Conservation (phyloP, 2,329 filamentous ascomycete genomes). For the Aspergillus sp. region DNA sequence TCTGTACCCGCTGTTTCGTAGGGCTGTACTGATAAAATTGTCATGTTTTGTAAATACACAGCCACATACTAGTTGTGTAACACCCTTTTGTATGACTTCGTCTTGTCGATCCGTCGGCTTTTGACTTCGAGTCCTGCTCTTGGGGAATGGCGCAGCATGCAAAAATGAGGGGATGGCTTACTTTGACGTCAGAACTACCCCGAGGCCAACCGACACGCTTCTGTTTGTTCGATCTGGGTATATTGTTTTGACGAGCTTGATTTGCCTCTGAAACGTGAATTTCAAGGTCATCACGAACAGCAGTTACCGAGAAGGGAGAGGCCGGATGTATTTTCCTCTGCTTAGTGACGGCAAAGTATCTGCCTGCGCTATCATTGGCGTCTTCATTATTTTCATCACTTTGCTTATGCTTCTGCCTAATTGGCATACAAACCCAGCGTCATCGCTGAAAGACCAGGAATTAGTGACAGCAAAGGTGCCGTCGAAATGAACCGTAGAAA, state of each 20-base stretch:
- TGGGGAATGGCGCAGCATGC: slow-evolving; percentile 1
- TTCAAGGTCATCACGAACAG: neutral
- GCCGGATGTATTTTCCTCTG: too few relatives aligned
- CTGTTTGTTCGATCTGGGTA: neutral
- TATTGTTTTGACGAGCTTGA: neutral
- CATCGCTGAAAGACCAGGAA: neutral
- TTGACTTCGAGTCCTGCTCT: neutral
- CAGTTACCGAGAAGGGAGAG: neutral
- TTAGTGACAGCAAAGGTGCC: neutral
- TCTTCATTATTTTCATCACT: neutral
- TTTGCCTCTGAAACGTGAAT: neutral
- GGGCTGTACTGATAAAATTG: slow-evolving; percentile 5
- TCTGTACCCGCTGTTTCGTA: neutral
- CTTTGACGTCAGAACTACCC: slow-evolving; percentile 1
- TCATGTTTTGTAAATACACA: slow-evolving; percentile 10
- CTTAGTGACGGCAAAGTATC: too few relatives aligned
- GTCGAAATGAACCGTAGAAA: too few relatives aligned
- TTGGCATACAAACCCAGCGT: neutral
- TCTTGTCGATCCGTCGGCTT: neutral
- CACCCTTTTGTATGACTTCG: neutral
- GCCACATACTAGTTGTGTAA: too few relatives aligned
- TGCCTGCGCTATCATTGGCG: neutral
- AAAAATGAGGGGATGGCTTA: neutral
- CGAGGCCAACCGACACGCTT: neutral
- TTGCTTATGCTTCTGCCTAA: neutral